Evolutionary conservation across 306 rosid species (phyloP).

Genomic region (Benincasa hispida): DNA sequence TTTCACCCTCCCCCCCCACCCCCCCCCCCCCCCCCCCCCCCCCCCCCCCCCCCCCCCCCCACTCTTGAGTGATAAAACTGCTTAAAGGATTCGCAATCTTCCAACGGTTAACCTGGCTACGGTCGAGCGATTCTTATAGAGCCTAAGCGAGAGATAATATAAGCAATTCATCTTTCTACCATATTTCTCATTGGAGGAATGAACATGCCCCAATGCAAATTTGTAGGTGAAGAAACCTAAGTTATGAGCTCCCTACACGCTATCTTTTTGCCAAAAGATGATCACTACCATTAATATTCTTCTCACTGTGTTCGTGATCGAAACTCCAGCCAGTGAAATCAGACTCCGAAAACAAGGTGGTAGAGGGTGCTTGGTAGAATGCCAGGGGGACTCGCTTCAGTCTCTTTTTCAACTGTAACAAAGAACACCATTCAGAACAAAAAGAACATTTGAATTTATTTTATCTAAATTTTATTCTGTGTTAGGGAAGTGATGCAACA

Average conservation of each 20-base stretch:
- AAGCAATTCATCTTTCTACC: neutral
- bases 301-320: no score
- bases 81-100: neutral
- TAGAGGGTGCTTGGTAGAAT: no score
- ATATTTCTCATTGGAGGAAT: neutral
- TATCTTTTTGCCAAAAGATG: neutral
- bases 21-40: no score
- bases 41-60: no score
- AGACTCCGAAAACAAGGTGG: no score
- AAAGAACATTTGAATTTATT: neutral
- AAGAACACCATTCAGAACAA: neutral
- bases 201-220: neutral
- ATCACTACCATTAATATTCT: slow-evolving; percentile 4
- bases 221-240: neutral
- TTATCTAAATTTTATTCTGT: neutral
- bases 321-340: no score
- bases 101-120: no score
- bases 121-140: no score
- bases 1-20: no score
- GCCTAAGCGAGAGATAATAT: no score
- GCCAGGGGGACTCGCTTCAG: slow-evolving; percentile 87
- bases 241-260: neutral
- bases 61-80: neutral
- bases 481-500: neutral
- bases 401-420: slow-evolving; percentile 61